Conservation (phyloP, 2,329 filamentous ascomycete species). For the Immersiporthe knoxdaviesiana region DNA sequence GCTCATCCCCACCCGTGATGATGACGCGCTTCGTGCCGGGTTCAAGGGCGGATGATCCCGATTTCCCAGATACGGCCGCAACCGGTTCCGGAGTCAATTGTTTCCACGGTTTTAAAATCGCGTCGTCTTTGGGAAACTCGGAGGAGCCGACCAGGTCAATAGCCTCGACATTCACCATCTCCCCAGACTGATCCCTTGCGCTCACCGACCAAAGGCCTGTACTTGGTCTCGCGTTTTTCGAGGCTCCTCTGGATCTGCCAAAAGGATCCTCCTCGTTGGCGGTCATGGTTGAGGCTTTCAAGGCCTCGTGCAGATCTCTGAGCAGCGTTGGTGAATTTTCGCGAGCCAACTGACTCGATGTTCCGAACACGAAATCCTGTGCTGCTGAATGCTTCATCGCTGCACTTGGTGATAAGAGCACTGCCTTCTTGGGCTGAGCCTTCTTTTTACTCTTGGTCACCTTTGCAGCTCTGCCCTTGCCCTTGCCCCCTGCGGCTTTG, state of each 20-base stretch:
- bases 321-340: conserved; percentile 72
- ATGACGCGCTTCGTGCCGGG: conserved; percentile 14
- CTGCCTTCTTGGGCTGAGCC: conserved; percentile 44
- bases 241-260: conserved; percentile 33
- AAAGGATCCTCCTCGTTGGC: conserved; percentile 44
- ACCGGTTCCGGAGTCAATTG: conserved; percentile 31
- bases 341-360: conserved; percentile 77
- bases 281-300: conserved; percentile 59
- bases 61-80: conserved; percentile 9
- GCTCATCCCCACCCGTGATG: background rate
- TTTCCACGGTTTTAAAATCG: conserved; percentile 36
- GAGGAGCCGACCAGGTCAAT: conserved; percentile 60
- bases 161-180: conserved; percentile 64
- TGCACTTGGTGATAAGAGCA: conserved; percentile 69
- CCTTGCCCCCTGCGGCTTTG: conserved; percentile 34
- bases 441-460: conserved; percentile 45
- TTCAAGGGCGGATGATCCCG: conserved; percentile 23
- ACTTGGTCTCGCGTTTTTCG: conserved; percentile 20
- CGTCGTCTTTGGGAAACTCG: conserved; percentile 33
- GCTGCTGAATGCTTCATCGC: conserved; percentile 67
- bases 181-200: conserved; percentile 67
- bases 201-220: conserved; percentile 70
- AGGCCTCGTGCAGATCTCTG: conserved; percentile 63
- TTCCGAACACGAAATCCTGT: conserved; percentile 84
- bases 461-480: conserved; percentile 45